Evolutionary conservation across 805 yeast species (phyloP).

Genomic region (Candida nemodendra): DNA sequence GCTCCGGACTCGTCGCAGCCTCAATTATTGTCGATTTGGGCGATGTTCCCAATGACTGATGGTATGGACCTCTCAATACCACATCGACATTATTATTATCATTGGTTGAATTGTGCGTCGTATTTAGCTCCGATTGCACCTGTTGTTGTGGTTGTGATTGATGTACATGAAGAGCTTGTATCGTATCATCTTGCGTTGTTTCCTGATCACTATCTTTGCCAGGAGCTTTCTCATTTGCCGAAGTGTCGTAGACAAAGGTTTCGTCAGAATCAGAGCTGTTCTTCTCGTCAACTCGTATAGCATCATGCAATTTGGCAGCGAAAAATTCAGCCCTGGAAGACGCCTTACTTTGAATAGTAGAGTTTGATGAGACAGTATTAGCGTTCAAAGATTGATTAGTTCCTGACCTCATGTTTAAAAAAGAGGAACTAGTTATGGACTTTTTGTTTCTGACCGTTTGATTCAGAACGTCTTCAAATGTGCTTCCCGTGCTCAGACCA

Average conservation of each 20-base stretch:
- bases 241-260: constrained; percentile 87
- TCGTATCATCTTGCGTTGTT: constrained; percentile 17
- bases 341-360: constrained; percentile 40
- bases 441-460: constrained; percentile 13
- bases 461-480: constrained; percentile 6
- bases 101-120: constrained; percentile 5
- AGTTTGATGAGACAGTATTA: constrained; percentile 27
- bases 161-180: constrained; percentile 9
- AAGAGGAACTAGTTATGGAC: constrained; percentile 21
- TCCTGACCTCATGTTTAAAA: constrained; percentile 27
- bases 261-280: constrained; percentile 78
- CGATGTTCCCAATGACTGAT: neutral
- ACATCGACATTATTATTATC: constrained; percentile 3
- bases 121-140: constrained; percentile 7
- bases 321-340: constrained; percentile 87
- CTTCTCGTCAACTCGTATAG: constrained; percentile 84
- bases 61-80: constrained; percentile 9
- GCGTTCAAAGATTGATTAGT: constrained; percentile 18
- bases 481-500: constrained; percentile 5
- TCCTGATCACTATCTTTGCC: constrained; percentile 22
- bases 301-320: constrained; percentile 92
- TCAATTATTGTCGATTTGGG: neutral
- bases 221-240: constrained; percentile 15
- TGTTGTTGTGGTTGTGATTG: constrained; percentile 12
- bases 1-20: neutral